A percentile compares a stretch with the other conserved stretches of the same genome.
Evolutionary conservation across 352 stramenopile genomes (phyloP).

Genomic region (Phytophthora tentaculata): DNA sequence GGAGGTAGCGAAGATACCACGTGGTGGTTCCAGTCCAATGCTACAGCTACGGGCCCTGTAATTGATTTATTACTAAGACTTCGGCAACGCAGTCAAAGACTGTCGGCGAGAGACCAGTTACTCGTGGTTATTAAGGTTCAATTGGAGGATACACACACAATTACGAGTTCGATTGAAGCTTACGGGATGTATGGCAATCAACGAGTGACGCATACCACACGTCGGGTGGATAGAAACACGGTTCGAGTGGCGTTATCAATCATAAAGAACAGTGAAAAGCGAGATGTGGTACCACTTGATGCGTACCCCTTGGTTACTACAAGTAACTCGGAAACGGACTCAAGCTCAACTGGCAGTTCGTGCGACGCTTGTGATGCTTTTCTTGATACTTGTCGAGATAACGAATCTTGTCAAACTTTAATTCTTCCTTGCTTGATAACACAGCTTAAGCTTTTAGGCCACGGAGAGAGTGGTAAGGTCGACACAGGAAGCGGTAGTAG

Average conservation of each 20-base stretch:
- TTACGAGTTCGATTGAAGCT: conserved; percentile 19
- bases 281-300: conserved; percentile 27
- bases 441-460: conserved; percentile 4
- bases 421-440: conserved; percentile 24
- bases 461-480: neutral
- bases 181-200: conserved; percentile 45
- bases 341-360: conserved; percentile 4
- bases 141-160: conserved; percentile 7
- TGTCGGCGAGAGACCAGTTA: conserved; percentile 37
- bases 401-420: conserved; percentile 10
- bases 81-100: conserved; percentile 43
- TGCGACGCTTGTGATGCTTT: conserved; percentile 15
- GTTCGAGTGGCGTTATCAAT: conserved; percentile 35
- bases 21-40: conserved; percentile 41
- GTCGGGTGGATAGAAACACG: conserved; percentile 13
- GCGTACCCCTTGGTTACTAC: conserved; percentile 30
- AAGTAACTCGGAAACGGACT: neutral
- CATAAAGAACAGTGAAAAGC: conserved; percentile 10
- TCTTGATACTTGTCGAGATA: conserved; percentile 16
- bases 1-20: conserved; percentile 13
- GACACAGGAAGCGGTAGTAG: neutral
- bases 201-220: conserved; percentile 25
- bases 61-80: conserved; percentile 43
- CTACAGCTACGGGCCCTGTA: conserved; percentile 3
- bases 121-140: conserved; percentile 29